Percentiles rank a stretch among this genome's conserved stretches.
Evolutionary conservation across 129 eudicot species (phyloP).

Genomic region (Chrysanthemum makinoi): DNA sequence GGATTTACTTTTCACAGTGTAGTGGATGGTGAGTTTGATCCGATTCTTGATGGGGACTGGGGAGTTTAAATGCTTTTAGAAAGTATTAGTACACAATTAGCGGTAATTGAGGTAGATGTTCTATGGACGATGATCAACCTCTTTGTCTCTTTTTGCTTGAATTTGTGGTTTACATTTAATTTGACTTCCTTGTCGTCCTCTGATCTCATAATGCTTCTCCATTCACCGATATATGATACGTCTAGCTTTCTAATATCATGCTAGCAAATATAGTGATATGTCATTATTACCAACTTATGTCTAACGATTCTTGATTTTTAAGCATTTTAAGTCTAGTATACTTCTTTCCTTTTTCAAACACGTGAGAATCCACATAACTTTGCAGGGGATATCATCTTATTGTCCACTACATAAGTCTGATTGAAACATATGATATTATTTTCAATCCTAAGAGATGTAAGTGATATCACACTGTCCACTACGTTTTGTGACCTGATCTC

Average conservation of each 20-base stretch:
- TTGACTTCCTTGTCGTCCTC: conserved; percentile 10
- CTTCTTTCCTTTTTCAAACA: neutral
- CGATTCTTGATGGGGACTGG: conserved; percentile 14
- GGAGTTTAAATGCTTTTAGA: neutral
- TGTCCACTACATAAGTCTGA: neutral
- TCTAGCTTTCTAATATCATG: conserved; percentile 16
- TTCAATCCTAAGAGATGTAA: conserved; percentile 6
- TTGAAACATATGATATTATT: neutral
- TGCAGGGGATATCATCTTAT: too few species aligned
- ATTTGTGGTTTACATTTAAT: conserved; percentile 11
- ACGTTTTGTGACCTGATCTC: neutral
- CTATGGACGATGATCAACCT: conserved; percentile 14
- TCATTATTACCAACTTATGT: neutral
- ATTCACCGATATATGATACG: conserved; percentile 8
- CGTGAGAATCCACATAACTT: neutral
- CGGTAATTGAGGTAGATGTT: conserved; percentile 5
- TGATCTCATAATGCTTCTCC: neutral
- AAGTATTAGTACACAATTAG: conserved; percentile 1
- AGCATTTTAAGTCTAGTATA: neutral
- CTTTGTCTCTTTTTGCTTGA: conserved; percentile 10
- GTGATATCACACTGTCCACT: conserved; percentile 1
- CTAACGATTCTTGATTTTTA: neutral
- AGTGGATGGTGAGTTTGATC: conserved; percentile 32
- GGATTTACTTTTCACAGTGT: conserved; percentile 15
- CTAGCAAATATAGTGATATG: conserved; percentile 3